Percentiles rank a stretch among this genome's conserved stretches.
Evolutionary conservation across 2,329 filamentous ascomycete genomes (phyloP).

Genomic region (Sphaerulina vaccinii): DNA sequence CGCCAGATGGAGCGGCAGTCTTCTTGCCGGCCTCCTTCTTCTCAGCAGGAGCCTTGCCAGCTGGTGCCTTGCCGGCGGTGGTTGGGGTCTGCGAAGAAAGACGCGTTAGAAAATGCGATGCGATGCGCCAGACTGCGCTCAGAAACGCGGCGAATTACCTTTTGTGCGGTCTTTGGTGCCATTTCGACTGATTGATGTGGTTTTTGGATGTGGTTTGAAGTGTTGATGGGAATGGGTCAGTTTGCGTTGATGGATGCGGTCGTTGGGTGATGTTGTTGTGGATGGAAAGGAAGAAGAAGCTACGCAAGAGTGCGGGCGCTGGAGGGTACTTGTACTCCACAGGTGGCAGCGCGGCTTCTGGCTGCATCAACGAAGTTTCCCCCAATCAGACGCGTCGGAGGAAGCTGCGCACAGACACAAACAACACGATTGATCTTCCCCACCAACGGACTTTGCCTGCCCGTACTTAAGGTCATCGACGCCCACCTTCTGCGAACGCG

Average conservation of each 20-base stretch:
- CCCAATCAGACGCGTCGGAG: constrained; percentile 7
- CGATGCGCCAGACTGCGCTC: constrained; percentile 11
- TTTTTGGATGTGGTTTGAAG: constrained; percentile 33
- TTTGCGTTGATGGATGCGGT: constrained; percentile 32
- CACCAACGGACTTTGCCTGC: constrained; percentile 7
- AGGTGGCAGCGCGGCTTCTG: constrained; percentile 6
- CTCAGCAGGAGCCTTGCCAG: constrained; percentile 79
- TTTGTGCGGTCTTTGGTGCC: constrained; percentile 96
- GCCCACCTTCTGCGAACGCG: constrained; percentile 18
- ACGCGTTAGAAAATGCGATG: constrained; percentile 28
- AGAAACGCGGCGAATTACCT: constrained; percentile 42
- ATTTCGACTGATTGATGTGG: constrained; percentile 59
- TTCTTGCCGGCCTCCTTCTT: constrained; percentile 99
- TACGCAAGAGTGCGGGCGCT: constrained; percentile 18
- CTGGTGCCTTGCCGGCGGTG: constrained; percentile 87
- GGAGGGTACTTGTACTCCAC: constrained; percentile 13
- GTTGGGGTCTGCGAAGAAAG: constrained; percentile 66
- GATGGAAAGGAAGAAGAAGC: constrained; percentile 39
- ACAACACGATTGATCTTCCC: constrained; percentile 17
- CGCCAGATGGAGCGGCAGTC: constrained; percentile 84
- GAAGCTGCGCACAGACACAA: constrained; percentile 17
- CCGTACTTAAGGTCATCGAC: constrained; percentile 19
- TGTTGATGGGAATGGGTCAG: constrained; percentile 33
- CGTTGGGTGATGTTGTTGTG: constrained; percentile 34
- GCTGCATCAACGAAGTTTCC: background rate